phyloP scores from a whole-genome alignment of 2,329 filamentous ascomycete genomes.

The Colletotrichum higginsianum region DNA sequence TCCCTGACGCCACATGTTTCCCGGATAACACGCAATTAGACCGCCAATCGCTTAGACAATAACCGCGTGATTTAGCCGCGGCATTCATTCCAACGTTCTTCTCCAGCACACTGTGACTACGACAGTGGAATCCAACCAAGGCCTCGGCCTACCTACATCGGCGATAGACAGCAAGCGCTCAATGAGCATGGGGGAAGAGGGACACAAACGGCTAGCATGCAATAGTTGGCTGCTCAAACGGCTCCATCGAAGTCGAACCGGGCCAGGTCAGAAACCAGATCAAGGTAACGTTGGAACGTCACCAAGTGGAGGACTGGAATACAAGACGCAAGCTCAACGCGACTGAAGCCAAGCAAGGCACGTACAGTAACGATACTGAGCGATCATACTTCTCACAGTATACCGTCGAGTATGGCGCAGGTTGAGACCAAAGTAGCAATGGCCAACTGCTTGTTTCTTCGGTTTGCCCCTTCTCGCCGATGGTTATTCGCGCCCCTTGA shows the following conservation, averaged over 20 bases:
- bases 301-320: neutral
- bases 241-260: neutral
- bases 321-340: neutral
- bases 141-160: neutral
- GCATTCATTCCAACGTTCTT: neutral
- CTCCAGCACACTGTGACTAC: neutral
- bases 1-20: neutral
- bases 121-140: neutral
- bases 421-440: neutral
- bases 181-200: too few relatives aligned
- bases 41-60: neutral
- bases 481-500: neutral
- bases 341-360: neutral
- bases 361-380: neutral
- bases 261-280: neutral
- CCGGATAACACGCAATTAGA: neutral
- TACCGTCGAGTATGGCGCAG: neutral
- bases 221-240: neutral
- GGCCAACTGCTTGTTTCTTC: neutral
- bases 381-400: neutral
- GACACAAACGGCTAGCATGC: neutral
- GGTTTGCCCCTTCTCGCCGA: neutral
- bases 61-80: neutral
- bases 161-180: neutral
- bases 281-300: slow-evolving; percentile 4